Base-by-base conservation (phyloP, 257 asterid species). In the Salvia hispanica region DNA sequence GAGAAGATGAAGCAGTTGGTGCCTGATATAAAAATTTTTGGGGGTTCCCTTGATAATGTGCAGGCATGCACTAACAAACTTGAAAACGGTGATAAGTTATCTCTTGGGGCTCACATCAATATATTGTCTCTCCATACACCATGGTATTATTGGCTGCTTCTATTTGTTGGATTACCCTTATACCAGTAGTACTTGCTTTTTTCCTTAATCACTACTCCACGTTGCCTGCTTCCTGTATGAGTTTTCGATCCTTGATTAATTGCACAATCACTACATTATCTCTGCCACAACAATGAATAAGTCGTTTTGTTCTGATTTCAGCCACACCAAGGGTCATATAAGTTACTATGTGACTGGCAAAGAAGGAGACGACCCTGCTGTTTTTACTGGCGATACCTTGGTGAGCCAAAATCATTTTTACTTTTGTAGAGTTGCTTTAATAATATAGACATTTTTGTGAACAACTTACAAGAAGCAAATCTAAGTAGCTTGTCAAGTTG, bases 361-460 rank as follows among this genome's bases (percentile, higher is more conserved):
- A 76, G 96, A 84, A 47, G 96, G 84, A 75, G 91, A 84, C 40
- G 93, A 81, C 69, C 91, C 93, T 37, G 95, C 95, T 33, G 96
- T 94, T 62, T 94, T 94, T 76, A 94, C 99, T 11, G 96, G 99
- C 42, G 99, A 94, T 76, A 91, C 99, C 66, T 47, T 94, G 95
- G 96, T 91, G 79, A 81, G 95, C 75, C 13, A 9, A 47, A 15
- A 63, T 73, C 57, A 50, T 42, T 71, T 74, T 65, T 50, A n/a
- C 33, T 50, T 62, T 12, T 68, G 18, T 21, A 9, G 5, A 67
- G 11, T 52, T 53, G 42, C 51, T 6, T 55, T 59, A 45, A 42
- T 8, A 0, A 42, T 43, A 37, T n/a, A 21, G 47, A 9, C 9
- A 34, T 6, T 12, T 2, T 44, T 59, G 43, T 15, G 9, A 39